Percentiles rank a stretch among this genome's conserved stretches.
phyloP scores from a whole-genome alignment of 495 filamentous ascomycete genomes.

The Aspergillus homomorphus region DNA sequence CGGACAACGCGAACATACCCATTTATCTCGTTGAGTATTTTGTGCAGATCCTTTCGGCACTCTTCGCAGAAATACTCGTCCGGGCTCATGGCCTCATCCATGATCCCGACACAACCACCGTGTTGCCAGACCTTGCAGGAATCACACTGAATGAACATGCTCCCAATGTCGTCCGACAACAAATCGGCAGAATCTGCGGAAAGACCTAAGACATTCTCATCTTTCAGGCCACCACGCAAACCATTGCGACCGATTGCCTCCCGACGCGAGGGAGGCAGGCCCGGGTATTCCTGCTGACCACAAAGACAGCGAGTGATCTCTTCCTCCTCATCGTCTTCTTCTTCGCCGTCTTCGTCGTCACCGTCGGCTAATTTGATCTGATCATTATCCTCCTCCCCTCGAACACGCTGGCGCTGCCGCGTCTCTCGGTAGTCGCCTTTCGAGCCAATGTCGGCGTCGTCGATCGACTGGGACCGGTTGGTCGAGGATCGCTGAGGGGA shows the following conservation, averaged over 20 bases:
- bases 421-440: slow-evolving; percentile 65
- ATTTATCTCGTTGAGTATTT: slow-evolving; percentile 70
- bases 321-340: slow-evolving; percentile 74
- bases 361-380: slow-evolving; percentile 39
- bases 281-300: slow-evolving; percentile 90
- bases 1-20: slow-evolving; percentile 60
- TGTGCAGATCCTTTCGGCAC: slow-evolving; percentile 89
- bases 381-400: slow-evolving; percentile 59
- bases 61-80: slow-evolving; percentile 98
- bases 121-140: slow-evolving; percentile 98
- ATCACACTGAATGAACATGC: slow-evolving; percentile 98
- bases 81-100: slow-evolving; percentile 84
- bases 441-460: slow-evolving; percentile 56
- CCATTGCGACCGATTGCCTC: slow-evolving; percentile 53
- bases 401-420: slow-evolving; percentile 68
- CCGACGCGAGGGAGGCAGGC: slow-evolving; percentile 66
- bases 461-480: slow-evolving; percentile 76
- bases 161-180: slow-evolving; percentile 79
- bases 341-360: slow-evolving; percentile 59
- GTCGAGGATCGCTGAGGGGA: slow-evolving; percentile 72
- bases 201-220: slow-evolving; percentile 50
- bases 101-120: slow-evolving; percentile 95
- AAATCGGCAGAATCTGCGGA: slow-evolving; percentile 38
- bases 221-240: slow-evolving; percentile 47
- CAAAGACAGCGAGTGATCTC: slow-evolving; percentile 94